Percentiles rank a stretch among this genome's conserved stretches.
Conservation (phyloP, 1,284 basidiomycete genomes). For the Anthracocystis walkeri region DNA sequence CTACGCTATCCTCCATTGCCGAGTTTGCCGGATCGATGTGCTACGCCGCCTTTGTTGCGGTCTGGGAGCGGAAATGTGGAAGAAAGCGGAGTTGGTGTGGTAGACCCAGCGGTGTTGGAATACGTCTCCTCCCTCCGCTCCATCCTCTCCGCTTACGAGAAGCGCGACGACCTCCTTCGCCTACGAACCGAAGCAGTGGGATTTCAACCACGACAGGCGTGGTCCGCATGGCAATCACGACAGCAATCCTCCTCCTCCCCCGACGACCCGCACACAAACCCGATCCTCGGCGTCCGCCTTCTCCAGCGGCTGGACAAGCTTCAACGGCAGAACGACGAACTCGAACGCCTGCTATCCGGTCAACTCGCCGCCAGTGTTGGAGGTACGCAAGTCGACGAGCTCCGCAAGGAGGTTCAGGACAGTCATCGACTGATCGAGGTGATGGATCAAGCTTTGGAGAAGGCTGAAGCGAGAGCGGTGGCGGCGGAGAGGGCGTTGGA, state of each 20-base stretch:
- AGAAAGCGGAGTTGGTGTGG: neutral
- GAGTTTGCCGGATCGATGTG: conserved; percentile 11
- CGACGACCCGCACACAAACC: conserved; percentile 7
- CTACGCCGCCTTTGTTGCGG: conserved; percentile 16
- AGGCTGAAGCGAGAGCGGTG: conserved; percentile 22
- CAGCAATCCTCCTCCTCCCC: too few species aligned
- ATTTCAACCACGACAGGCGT: conserved; percentile 47
- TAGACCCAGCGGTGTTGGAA: conserved; percentile 5
- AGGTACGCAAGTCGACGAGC: neutral
- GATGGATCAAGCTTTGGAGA: conserved; percentile 31
- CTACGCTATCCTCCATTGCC: conserved; percentile 42
- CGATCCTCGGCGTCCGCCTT: conserved; percentile 50
- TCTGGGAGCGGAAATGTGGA: neutral
- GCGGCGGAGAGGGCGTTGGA: conserved; percentile 33
- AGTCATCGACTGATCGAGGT: conserved; percentile 34
- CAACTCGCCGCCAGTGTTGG: neutral
- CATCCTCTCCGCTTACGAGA: conserved; percentile 25
- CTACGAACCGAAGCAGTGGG: conserved; percentile 53
- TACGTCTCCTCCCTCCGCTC: conserved; percentile 25
- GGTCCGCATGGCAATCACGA: conserved; percentile 25
- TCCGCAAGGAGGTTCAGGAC: conserved; percentile 25
- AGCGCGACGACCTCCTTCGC: conserved; percentile 44
- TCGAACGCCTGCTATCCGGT: conserved; percentile 30
- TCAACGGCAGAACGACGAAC: conserved; percentile 48
- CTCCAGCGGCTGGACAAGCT: conserved; percentile 48